Conservation (phyloP, 768 basidiomycete genomes). For the Termitomyces eurrhizus region DNA sequence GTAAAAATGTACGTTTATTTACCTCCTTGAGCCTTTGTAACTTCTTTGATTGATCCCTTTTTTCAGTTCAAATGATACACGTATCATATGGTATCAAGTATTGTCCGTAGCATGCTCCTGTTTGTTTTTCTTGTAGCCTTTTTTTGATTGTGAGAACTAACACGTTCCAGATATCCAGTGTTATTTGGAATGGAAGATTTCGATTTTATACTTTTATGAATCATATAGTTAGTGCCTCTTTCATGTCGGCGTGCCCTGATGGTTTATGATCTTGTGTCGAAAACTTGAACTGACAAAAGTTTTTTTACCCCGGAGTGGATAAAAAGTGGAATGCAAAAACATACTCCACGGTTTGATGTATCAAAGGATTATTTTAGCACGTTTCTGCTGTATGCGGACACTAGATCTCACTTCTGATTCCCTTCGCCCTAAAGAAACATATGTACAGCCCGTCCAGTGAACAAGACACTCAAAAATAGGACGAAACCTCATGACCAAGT, state of each 20-base stretch:
- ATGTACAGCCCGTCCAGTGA: background rate
- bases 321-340: background rate
- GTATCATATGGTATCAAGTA: background rate
- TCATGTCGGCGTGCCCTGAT: background rate
- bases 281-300: no score
- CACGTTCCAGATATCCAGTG: background rate
- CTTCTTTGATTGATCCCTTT: background rate
- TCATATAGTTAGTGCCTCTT: background rate
- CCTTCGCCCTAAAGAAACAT: background rate
- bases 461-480: background rate
- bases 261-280: background rate
- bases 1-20: conserved; percentile 59
- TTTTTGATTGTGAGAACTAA: no score
- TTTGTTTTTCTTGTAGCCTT: background rate
- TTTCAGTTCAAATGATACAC: conserved; percentile 1
- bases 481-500: background rate
- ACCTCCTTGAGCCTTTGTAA: background rate
- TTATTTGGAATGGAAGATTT: background rate
- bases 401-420: background rate
- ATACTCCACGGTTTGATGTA: background rate
- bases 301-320: background rate
- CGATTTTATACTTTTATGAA: background rate
- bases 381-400: background rate
- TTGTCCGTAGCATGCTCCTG: background rate
- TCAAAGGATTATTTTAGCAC: background rate